These are phyloP conservation scores for Ophiosphaerella herpotricha DNA, from an alignment of 2,329 filamentous ascomycete species.

Conservation along the genomic window DNA sequence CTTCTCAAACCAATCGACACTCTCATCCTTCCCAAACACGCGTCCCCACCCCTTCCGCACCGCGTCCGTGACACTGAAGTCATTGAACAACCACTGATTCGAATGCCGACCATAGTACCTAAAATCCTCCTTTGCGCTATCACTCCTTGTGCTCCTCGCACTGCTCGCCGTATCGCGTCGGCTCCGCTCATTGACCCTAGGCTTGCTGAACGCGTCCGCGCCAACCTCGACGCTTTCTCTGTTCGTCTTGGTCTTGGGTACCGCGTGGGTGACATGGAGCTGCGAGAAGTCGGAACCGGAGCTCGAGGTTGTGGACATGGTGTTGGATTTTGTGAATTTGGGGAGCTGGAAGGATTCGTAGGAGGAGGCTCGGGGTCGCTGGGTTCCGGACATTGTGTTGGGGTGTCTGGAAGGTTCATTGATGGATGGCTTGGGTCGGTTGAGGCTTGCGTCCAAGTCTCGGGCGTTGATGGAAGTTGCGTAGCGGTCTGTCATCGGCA, in stretches of 20 bases:
- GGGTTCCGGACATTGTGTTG: slow-evolving; percentile 19
- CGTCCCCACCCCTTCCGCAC: slow-evolving; percentile 37
- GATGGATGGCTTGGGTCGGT: slow-evolving; percentile 13
- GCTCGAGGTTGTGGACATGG: slow-evolving; percentile 28
- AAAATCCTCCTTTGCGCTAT: slow-evolving; percentile 27
- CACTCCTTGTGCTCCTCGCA: slow-evolving; percentile 15
- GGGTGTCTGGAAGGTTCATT: slow-evolving; percentile 16
- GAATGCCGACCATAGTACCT: slow-evolving; percentile 43
- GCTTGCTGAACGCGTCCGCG: slow-evolving; percentile 36
- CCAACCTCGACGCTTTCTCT: slow-evolving; percentile 25
- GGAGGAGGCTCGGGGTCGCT: slow-evolving; percentile 36
- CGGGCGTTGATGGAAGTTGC: slow-evolving; percentile 30
- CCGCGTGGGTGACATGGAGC: slow-evolving; percentile 14
- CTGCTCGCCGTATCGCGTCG: slow-evolving; percentile 22
- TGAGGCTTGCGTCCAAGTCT: slow-evolving; percentile 31
- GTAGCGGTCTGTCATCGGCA: slow-evolving; percentile 38
- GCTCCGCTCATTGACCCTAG: slow-evolving; percentile 20
- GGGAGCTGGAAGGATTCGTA: slow-evolving; percentile 21
- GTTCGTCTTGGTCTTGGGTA: slow-evolving; percentile 16
- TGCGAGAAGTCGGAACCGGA: slow-evolving; percentile 17
- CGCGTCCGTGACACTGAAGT: slow-evolving; percentile 42
- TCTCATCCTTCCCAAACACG: slow-evolving; percentile 28
- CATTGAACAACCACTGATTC: slow-evolving; percentile 47
- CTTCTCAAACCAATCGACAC: slow-evolving; percentile 19
- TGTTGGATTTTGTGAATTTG: slow-evolving; percentile 33